Evolutionary conservation across 2,329 filamentous ascomycete genomes (phyloP), one percentile per base, ranked within the genome.

Genomic region (Penicillium crustosum): DNA sequence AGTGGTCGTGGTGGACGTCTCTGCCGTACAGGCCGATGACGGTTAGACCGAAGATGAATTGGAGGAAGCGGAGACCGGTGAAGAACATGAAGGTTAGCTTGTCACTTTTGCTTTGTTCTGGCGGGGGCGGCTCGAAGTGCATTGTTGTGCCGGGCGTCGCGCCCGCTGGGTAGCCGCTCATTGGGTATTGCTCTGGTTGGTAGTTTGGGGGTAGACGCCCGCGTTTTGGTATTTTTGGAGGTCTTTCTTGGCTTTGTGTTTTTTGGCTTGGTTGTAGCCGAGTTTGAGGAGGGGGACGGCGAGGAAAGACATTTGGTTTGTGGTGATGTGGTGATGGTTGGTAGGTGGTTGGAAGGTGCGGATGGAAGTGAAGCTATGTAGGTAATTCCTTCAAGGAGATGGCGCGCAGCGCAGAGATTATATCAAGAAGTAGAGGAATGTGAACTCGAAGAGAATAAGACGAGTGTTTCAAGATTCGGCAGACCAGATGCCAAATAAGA

Each of bases 1-100:
- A 71, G 1, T 85, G 64, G 31, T 70, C 62, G 33, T 63, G 42
- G 27, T 57, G 64, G 12, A 94, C 77, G 69, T 93, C 89, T 25
- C 82, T 76, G 36, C 86, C 89, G 64, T 94, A 96, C 21, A 96
- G 83, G 1, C 89, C 92, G 63, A 88, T 87, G 54, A 94, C 89
- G 1, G 89, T 83, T 57, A 96, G 76, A 15, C 86, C 90, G 63
- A 95, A 81, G 57, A 89, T 82, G 69, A 96, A 87, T 69, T 93
- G 90, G 60, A 88, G 76, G 73, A 93, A 81, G 71, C 93, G 89
- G n/a, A 92, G 76, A 62, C 82, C 63, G 25, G 66, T 61, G 17
- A 71, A 64, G 21, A 71, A 31, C 53, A 73, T 63, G 19, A 49
- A 45, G 13, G 47, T 25, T 0, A 55, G 2, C 29, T 61, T 62